Evolutionary conservation across 768 basidiomycete genomes (phyloP), one percentile per base, ranked within the genome.

Genomic region (Kwoniella bestiolae): DNA sequence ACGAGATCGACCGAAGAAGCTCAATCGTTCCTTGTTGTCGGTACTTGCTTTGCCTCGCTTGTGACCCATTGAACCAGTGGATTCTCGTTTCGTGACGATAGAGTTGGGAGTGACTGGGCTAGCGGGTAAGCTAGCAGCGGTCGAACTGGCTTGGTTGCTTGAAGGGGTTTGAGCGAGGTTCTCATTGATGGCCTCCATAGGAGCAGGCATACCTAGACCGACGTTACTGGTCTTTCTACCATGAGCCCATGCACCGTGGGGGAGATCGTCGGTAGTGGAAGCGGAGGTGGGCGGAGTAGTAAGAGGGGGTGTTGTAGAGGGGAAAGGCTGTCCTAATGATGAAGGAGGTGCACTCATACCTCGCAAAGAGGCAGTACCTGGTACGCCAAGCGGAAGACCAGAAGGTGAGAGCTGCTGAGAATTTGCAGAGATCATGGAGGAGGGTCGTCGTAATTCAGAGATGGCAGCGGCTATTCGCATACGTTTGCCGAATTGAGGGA

Each of bases 381-480:
- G 34, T 14, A 18, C 28, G n/a, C 52, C 41, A 18, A 62, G 12
- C n/a, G 62, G 57, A 34, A 60, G 50, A 31, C 63, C 63, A 8
- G 60, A 50, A 9, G 70, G 69, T 18, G 73, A 71, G 16, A 79
- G 82, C 14, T 82, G 82, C 35, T 87, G 85, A 0, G 85, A 84
- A 55, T 50, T 46, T 2, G 62, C 26, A 1, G 88, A 86, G 25
- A 84, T 72, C 21, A 67, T 52, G 51, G 90, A 82, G 0, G 88
- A 87, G 0, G 88, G 87, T 2, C 88, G 86, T 26, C 89, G 88
- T 5, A 99, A 86, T 62, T 99, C 94, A 4, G 86, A 83, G 71
- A 99, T 96, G 26, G 92, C 92, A 70, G 95, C 94, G 26, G 91
- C 89, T 61, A 99, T 94, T 60, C 92, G 88, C 80, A 92, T 85